A percentile compares a stretch with the other conserved stretches of the same genome.
Conservation (phyloP, 108 stramenopile genomes). For the Nitzschia sp. region DNA sequence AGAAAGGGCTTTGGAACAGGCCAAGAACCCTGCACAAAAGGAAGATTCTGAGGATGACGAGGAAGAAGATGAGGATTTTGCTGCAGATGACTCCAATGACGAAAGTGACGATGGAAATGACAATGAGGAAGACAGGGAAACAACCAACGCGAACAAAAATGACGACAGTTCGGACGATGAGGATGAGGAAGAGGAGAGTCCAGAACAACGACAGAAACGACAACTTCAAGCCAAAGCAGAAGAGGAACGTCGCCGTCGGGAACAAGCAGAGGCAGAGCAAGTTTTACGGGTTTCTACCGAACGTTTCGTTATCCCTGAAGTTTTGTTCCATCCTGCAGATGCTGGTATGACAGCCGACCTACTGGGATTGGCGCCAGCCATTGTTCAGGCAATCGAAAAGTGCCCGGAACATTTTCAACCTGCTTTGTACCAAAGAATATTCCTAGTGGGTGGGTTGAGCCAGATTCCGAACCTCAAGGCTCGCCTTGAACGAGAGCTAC, state of each 20-base stretch:
- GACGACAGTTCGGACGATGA: constrained; percentile 33
- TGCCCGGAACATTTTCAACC: constrained; percentile 68
- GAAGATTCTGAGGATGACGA: constrained; percentile 40
- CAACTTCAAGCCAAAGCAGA: constrained; percentile 58
- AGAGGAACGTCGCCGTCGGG: constrained; percentile 59
- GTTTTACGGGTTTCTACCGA: constrained; percentile 80
- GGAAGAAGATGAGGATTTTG: constrained; percentile 43
- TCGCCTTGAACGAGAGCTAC: constrained; percentile 71
- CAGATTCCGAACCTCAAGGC: constrained; percentile 71
- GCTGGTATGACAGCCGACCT: constrained; percentile 71
- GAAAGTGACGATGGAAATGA: constrained; percentile 27
- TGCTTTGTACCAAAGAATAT: constrained; percentile 78
- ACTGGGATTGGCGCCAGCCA: constrained; percentile 81
- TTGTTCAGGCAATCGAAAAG: constrained; percentile 73
- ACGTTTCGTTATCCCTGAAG: constrained; percentile 90
- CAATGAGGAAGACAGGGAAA: constrained; percentile 8
- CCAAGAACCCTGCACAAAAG: constrained; percentile 31
- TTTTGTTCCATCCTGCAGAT: constrained; percentile 90
- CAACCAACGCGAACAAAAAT: neutral
- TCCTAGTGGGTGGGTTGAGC: constrained; percentile 84
- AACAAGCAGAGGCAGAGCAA: constrained; percentile 70
- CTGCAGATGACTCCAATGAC: constrained; percentile 22
- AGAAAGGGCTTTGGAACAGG: constrained; percentile 39
- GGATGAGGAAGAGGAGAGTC: constrained; percentile 73
- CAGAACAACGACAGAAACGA: constrained; percentile 59